Evolutionary conservation across 371 early-diverging fungal species (phyloP).

Genomic region (Mortierella sp.): DNA sequence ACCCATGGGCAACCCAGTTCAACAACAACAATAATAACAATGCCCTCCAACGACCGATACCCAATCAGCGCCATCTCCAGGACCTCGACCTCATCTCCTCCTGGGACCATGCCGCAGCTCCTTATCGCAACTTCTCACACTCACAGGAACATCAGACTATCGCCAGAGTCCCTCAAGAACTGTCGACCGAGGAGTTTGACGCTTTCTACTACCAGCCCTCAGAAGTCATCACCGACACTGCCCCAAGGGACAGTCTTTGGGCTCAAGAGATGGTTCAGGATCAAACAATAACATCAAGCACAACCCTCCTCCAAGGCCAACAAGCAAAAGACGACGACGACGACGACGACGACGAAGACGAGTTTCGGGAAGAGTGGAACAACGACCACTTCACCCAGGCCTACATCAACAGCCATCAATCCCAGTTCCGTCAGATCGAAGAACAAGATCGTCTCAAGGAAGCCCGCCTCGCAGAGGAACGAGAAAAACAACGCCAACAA

Average conservation of each 20-base stretch:
- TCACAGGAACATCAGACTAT: neutral
- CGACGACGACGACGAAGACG: conserved; percentile 39
- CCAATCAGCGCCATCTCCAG: conserved; percentile 22
- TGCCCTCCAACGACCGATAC: neutral
- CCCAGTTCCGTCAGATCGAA: conserved; percentile 42
- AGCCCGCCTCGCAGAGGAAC: conserved; percentile 34
- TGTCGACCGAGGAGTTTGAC: conserved; percentile 1
- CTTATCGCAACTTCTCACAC: neutral
- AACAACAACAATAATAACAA: no score
- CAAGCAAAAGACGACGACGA: conserved; percentile 9
- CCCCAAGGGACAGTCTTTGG: conserved; percentile 18
- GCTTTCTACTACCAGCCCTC: conserved; percentile 2
- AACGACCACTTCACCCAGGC: conserved; percentile 50
- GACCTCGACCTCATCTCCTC: conserved; percentile 39
- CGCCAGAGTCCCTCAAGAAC: neutral
- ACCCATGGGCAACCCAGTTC: conserved; percentile 14
- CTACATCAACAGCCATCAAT: conserved; percentile 42
- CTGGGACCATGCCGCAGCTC: conserved; percentile 35
- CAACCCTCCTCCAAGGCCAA: neutral
- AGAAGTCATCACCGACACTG: neutral
- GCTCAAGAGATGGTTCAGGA: conserved; percentile 22
- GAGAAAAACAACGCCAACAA: conserved; percentile 34
- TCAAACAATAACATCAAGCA: neutral
- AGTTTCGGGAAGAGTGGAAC: conserved; percentile 56
- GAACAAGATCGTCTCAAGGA: conserved; percentile 45